Conservation (phyloP, 306 rosid genomes). For the Neltuma alba region DNA sequence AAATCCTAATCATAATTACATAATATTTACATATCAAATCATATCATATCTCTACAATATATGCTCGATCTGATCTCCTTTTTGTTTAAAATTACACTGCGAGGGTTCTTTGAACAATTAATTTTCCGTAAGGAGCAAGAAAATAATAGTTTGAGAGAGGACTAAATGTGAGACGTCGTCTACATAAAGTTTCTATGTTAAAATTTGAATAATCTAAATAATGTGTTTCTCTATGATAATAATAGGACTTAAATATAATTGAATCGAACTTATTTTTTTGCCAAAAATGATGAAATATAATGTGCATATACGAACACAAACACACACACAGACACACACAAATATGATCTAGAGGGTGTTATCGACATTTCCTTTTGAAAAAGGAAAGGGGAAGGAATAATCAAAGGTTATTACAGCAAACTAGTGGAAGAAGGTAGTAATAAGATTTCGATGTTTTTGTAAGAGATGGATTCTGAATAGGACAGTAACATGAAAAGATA, state of each 20-base stretch:
- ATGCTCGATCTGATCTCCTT: background rate
- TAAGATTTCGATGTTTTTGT: background rate
- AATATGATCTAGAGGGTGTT: background rate
- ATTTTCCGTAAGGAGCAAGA: background rate
- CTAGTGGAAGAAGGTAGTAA: background rate
- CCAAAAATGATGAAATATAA: background rate
- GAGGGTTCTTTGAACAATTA: background rate
- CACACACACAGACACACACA: background rate
- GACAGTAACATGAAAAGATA: background rate
- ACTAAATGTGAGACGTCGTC: background rate
- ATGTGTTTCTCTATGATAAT: background rate
- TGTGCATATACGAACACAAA: background rate
- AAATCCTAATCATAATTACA: too few relatives aligned
- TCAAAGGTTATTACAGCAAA: too few relatives aligned
- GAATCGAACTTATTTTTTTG: background rate
- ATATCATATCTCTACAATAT: background rate
- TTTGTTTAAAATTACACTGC: background rate
- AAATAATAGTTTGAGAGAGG: background rate
- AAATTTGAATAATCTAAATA: background rate
- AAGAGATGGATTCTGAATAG: slow-evolving; percentile 9
- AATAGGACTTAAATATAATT: background rate
- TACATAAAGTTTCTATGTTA: background rate
- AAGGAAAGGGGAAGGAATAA: background rate
- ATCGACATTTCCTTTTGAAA: background rate
- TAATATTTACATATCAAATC: too few relatives aligned